A percentile compares a stretch with the other conserved stretches of the same genome.
phyloP scores from a whole-genome alignment of 495 filamentous ascomycete species.

The Evernia prunastri region DNA sequence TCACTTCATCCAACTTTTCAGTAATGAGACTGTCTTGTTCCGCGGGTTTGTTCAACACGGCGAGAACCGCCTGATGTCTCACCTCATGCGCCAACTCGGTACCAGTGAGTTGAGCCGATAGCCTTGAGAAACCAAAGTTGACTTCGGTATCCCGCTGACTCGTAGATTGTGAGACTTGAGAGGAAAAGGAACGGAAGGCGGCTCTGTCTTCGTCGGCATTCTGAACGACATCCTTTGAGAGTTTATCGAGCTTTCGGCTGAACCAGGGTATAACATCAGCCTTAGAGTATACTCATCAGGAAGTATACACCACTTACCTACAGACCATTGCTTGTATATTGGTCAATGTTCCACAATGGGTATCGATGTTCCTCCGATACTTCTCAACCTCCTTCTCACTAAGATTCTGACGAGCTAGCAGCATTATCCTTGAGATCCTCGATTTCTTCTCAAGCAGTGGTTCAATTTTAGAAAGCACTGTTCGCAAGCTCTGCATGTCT shows the following conservation, averaged over 20 bases:
- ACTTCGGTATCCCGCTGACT: neutral
- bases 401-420: slow-evolving; percentile 1
- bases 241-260: slow-evolving; percentile 8
- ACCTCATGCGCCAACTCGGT: neutral
- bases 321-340: neutral
- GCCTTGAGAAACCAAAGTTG: neutral
- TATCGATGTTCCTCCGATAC: neutral
- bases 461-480: neutral
- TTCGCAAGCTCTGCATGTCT: slow-evolving; percentile 6
- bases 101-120: neutral
- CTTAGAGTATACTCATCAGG: neutral
- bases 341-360: slow-evolving; percentile 1
- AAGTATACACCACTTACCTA: slow-evolving; percentile 4
- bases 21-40: neutral
- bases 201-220: neutral
- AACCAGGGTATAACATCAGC: neutral
- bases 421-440: neutral
- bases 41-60: neutral
- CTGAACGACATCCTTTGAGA: neutral
- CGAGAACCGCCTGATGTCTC: neutral
- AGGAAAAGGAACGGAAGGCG: neutral
- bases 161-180: slow-evolving; percentile 5
- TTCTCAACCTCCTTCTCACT: slow-evolving; percentile 6
- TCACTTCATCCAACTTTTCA: neutral
- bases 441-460: slow-evolving; percentile 3